Percentiles rank a stretch among this genome's conserved stretches.
phyloP scores from a whole-genome alignment of 2,329 filamentous ascomycete genomes.

The Fusarium liriodendri region DNA sequence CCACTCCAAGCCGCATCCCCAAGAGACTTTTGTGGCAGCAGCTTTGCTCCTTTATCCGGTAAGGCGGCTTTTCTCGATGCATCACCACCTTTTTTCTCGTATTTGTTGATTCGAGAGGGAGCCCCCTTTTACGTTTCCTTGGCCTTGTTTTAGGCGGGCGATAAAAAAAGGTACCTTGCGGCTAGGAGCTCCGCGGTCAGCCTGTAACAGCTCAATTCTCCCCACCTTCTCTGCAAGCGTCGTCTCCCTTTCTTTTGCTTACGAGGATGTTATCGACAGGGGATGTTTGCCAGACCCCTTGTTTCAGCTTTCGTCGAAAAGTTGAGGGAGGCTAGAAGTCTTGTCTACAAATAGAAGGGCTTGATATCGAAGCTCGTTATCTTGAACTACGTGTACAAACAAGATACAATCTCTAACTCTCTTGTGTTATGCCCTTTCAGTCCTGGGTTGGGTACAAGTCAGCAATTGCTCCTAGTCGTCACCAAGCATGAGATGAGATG shows the following conservation, averaged over 20 bases:
- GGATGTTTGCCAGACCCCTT: background rate
- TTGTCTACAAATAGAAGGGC: background rate
- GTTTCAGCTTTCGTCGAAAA: conserved; percentile 15
- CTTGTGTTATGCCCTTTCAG: background rate
- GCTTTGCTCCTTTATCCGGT: conserved; percentile 19
- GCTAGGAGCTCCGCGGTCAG: conserved; percentile 19
- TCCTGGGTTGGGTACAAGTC: background rate
- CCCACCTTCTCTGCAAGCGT: conserved; percentile 6
- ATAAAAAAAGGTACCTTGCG: conserved; percentile 14
- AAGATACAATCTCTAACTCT: background rate
- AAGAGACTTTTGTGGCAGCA: conserved; percentile 10
- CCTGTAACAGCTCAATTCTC: conserved; percentile 8
- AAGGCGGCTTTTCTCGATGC: conserved; percentile 30
- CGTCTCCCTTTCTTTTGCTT: background rate
- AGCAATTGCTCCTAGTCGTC: background rate
- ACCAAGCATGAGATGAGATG: background rate
- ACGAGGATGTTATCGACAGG: background rate
- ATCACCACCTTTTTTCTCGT: conserved; percentile 31
- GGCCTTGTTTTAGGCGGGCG: conserved; percentile 26
- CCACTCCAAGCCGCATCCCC: conserved; percentile 18
- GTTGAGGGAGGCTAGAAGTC: background rate
- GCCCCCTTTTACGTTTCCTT: conserved; percentile 30
- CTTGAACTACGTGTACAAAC: background rate
- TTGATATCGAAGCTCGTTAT: background rate
- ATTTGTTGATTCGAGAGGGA: conserved; percentile 12